These are phyloP conservation scores for Erodium maritimum DNA, from an alignment of 345 rosid species.

Conservation along the genomic window DNA sequence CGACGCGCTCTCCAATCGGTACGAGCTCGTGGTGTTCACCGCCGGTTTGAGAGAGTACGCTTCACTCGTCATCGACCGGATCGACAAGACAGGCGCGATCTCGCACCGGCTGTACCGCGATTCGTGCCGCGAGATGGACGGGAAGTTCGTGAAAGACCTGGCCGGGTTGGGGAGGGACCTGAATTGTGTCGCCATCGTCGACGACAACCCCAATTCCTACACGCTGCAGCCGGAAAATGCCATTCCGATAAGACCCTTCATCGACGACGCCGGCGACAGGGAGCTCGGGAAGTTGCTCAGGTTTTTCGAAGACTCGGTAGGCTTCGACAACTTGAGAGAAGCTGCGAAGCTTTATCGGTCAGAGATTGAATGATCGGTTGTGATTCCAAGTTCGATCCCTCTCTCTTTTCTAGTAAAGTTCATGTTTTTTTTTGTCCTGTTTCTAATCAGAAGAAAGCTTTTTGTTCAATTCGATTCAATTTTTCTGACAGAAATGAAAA, in stretches of 20 bases:
- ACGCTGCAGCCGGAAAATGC: constrained; percentile 71
- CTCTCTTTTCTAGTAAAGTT: no score
- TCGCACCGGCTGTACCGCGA: constrained; percentile 61
- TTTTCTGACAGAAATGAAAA: no score
- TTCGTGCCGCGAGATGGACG: constrained; percentile 54
- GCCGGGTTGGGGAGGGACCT: constrained; percentile 54
- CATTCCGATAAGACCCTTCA: constrained; percentile 53
- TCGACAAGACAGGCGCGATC: constrained; percentile 46
- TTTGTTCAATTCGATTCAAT: no score
- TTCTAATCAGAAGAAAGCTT: no score
- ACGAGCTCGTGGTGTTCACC: constrained; percentile 74
- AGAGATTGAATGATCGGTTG: no score
- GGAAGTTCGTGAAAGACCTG: constrained; percentile 70
- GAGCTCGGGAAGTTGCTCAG: constrained; percentile 43
- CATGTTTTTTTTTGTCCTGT: no score
- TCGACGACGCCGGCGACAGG: constrained; percentile 36
- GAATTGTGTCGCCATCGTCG: constrained; percentile 54
- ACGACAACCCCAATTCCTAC: constrained; percentile 74
- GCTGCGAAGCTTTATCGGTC: constrained; percentile 39
- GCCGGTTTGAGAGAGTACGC: constrained; percentile 84
- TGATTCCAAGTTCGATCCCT: no score
- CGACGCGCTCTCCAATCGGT: constrained; percentile 37
- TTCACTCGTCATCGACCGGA: constrained; percentile 48
- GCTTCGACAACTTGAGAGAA: constrained; percentile 56
- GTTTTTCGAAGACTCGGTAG: constrained; percentile 43